Percentiles rank a stretch among this genome's conserved stretches.
Evolutionary conservation across 2,329 filamentous ascomycete genomes (phyloP).

Genomic region (Ascosphaera aggregata): DNA sequence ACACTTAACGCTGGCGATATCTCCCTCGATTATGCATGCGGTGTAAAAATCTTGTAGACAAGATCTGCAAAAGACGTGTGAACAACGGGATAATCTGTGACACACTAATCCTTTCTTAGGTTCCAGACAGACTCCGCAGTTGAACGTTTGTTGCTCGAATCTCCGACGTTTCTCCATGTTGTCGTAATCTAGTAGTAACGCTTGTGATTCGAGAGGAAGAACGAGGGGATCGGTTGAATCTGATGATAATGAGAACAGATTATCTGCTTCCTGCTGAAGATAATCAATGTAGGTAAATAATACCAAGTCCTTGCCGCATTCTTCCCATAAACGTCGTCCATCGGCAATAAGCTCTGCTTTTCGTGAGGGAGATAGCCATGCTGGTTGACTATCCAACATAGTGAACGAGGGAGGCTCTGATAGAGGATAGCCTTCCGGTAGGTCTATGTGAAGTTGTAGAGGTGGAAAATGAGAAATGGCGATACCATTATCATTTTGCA

Average conservation of each 20-base stretch:
- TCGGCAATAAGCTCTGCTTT: constrained; percentile 23
- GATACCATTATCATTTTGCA: constrained; percentile 11
- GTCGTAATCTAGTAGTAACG: constrained; percentile 56
- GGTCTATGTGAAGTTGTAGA: constrained; percentile 26
- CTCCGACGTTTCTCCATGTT: constrained; percentile 46
- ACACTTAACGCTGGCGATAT: constrained; percentile 58
- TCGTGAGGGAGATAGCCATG: constrained; percentile 28
- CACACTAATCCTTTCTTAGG: constrained; percentile 72
- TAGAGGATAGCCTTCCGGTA: constrained; percentile 34
- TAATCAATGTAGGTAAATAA: constrained; percentile 37
- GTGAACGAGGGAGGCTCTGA: constrained; percentile 25
- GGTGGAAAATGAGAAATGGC: constrained; percentile 32
- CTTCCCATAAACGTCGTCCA: constrained; percentile 32
- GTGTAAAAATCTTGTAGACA: constrained; percentile 84
- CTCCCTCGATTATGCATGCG: constrained; percentile 64
- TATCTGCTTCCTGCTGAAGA: constrained; percentile 33
- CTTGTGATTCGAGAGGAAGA: constrained; percentile 30
- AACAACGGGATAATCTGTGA: constrained; percentile 60
- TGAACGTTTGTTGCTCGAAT: constrained; percentile 67
- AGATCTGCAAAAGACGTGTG: constrained; percentile 73
- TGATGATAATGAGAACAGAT: constrained; percentile 26
- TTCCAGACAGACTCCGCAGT: constrained; percentile 74
- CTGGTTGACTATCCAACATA: constrained; percentile 21
- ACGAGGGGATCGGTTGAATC: constrained; percentile 19
- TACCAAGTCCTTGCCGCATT: constrained; percentile 31